Conservation (phyloP, 257 asterid species). For the Lavandula angustifolia region DNA sequence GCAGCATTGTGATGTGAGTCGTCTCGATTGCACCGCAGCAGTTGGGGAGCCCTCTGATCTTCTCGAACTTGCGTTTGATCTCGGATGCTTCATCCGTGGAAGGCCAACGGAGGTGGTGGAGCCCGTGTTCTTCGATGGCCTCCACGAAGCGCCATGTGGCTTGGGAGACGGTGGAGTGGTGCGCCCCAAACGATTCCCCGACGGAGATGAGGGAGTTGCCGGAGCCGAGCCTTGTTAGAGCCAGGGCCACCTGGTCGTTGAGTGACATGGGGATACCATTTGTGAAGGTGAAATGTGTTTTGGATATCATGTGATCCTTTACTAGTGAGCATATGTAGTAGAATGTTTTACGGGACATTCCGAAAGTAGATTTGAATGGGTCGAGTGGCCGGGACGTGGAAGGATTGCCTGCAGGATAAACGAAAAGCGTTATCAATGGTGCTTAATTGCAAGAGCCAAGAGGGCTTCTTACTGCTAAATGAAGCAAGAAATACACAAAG, state of each 20-base stretch:
- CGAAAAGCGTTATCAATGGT: background rate
- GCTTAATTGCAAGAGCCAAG: background rate
- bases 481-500: background rate
- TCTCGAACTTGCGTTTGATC: conserved; percentile 55
- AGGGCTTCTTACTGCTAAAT: background rate
- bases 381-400: conserved; percentile 51
- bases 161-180: conserved; percentile 87
- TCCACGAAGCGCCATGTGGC: conserved; percentile 93
- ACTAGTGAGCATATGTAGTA: conserved; percentile 71
- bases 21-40: conserved; percentile 84
- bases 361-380: conserved; percentile 50
- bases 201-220: conserved; percentile 73
- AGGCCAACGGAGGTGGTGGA: conserved; percentile 75
- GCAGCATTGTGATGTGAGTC: conserved; percentile 64
- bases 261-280: conserved; percentile 69
- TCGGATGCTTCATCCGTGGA: conserved; percentile 40
- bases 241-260: conserved; percentile 79
- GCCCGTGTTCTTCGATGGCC: conserved; percentile 67
- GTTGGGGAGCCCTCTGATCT: conserved; percentile 68
- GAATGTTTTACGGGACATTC: conserved; percentile 66
- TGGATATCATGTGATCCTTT: conserved; percentile 64
- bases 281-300: conserved; percentile 56
- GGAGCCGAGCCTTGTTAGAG: conserved; percentile 66
- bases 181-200: conserved; percentile 68
- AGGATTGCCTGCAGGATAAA: conserved; percentile 44